Evolutionary conservation across 192 early-diverging fungal genomes (phyloP).

Genomic region (Phlyctochytrium planicorne): DNA sequence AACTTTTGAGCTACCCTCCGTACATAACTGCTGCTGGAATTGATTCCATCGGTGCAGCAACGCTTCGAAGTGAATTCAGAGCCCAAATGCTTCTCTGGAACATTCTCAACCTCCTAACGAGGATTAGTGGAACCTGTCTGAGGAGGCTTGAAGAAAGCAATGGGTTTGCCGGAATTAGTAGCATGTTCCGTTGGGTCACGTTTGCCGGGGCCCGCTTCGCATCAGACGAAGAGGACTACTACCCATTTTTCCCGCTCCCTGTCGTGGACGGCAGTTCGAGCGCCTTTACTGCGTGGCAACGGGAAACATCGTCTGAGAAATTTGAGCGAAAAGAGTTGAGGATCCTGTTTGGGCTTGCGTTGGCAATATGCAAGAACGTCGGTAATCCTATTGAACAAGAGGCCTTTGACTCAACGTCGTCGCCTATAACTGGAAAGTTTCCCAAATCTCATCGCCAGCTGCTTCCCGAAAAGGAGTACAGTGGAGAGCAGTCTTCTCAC

Average conservation of each 20-base stretch:
- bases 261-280: too few species aligned
- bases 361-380: not conserved
- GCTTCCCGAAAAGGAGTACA: not conserved
- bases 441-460: not conserved
- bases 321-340: not conserved
- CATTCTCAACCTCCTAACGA: not conserved
- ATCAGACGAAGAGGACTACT: not conserved
- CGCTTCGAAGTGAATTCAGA: not conserved
- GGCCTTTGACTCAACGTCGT: not conserved
- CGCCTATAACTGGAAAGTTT: not conserved
- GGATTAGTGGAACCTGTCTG: conserved; percentile 3
- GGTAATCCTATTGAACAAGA: conserved; percentile 1
- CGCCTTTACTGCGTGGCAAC: too few species aligned
- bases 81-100: conserved; percentile 5
- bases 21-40: not conserved
- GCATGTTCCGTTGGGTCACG: not conserved
- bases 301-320: too few species aligned
- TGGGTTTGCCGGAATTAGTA: not conserved
- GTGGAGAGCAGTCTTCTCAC: not conserved
- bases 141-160: not conserved
- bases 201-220: not conserved
- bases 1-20: not conserved
- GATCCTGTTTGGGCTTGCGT: not conserved
- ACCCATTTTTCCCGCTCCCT: not conserved
- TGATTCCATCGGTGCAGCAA: not conserved